Base-by-base conservation (phyloP, 176 grass and related monocot species). In the Elaeis guineensis region DNA sequence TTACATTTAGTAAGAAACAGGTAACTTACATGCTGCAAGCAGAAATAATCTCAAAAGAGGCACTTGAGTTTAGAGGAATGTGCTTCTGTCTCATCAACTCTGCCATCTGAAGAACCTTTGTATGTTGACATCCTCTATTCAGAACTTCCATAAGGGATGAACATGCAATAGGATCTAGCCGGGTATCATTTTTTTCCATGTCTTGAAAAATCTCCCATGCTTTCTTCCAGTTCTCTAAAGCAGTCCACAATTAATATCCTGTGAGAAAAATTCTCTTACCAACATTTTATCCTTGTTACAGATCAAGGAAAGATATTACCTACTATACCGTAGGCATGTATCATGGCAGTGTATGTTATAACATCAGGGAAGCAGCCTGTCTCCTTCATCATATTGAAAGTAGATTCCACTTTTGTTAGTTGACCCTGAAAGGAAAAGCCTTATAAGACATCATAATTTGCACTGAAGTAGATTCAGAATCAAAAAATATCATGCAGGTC, bases 321-420 rank as follows among this genome's bases (percentile, higher is more conserved):
- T 69, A 67, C 70, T 64, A 73, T 62, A 63, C 23, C 74, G 75
- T 87, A 90, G 63, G 83, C 77, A 79, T 90, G 78, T 66, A 96
- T 75, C 80, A 96, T 82, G 61, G 86, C 59, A 53, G 86, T 96
- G 69, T 90, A 96, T 77, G 86, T 96, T 77, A 96, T 75, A 78
- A 96, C 83, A 96, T 96, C 91, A 80, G 77, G 91, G 29, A 57
- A 70, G 23, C 86, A 96, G 15, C 72, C 80, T 20, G 75, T 75
- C 35, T 77, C 54, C 80, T 85, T 87, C 83, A 96, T 90, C 74
- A 70, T 74, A 79, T 17, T 64, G 59, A 96, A 96, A 75, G 69
- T 85, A 53, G 69, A 87, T 78, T 90, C 80, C 63, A 86, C 83
- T 78, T 90, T 80, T 66, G 35, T 61, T 75, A 90, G 64, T 68